phyloP scores from a whole-genome alignment of 495 filamentous ascomycete genomes.

The Polyplosphaeria fusca region DNA sequence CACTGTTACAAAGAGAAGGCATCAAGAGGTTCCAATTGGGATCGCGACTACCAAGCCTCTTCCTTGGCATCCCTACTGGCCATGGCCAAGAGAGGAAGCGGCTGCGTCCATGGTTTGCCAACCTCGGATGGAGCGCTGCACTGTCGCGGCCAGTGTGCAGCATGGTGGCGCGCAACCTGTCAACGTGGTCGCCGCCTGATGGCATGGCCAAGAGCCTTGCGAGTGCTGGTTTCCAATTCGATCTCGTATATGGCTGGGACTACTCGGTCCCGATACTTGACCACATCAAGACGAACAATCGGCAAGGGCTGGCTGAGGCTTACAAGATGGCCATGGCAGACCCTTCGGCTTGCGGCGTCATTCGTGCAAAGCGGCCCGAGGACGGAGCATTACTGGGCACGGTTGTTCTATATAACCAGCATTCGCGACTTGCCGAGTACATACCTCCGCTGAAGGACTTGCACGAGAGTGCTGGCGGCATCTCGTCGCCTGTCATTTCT shows the following conservation, averaged over 20 bases:
- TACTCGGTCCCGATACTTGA: constrained; percentile 71
- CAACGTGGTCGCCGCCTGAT: constrained; percentile 71
- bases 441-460: constrained; percentile 63
- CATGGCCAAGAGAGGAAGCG: constrained; percentile 50
- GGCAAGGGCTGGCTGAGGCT: constrained; percentile 78
- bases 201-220: constrained; percentile 68
- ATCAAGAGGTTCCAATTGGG: constrained; percentile 77
- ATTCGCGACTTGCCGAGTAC: constrained; percentile 62
- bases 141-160: constrained; percentile 62
- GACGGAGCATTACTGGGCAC: constrained; percentile 72
- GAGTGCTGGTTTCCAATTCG: constrained; percentile 64
- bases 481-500: constrained; percentile 76
- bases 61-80: constrained; percentile 66
- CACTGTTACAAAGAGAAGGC: constrained; percentile 62
- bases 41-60: constrained; percentile 71
- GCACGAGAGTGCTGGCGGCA: constrained; percentile 60
- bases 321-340: constrained; percentile 76
- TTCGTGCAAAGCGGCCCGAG: constrained; percentile 68
- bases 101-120: constrained; percentile 62
- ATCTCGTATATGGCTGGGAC: constrained; percentile 77
- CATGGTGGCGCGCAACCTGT: constrained; percentile 62
- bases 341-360: constrained; percentile 70
- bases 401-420: constrained; percentile 74
- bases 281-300: constrained; percentile 69
- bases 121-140: constrained; percentile 65